These are phyloP conservation scores for Chaetomium globosum DNA, from an alignment of 2,329 filamentous ascomycete species.

Conservation along the genomic window DNA sequence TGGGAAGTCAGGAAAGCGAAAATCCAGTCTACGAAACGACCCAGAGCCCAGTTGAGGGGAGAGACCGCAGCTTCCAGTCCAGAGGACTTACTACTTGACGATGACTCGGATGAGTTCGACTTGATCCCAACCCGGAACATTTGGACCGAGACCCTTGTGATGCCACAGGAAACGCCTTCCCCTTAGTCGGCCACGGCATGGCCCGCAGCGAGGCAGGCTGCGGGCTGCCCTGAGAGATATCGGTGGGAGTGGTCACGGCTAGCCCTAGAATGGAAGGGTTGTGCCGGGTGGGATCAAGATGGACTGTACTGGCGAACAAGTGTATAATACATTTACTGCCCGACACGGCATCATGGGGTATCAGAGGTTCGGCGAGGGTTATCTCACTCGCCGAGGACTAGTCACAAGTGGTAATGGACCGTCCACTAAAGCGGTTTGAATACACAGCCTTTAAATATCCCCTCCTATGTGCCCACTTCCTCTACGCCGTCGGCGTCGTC, in stretches of 20 bases:
- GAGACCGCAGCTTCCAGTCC: too few relatives aligned
- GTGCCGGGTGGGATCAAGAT: background rate
- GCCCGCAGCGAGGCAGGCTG: too few relatives aligned
- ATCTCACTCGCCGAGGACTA: background rate
- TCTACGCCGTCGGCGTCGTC: constrained; percentile 54
- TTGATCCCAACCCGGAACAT: too few relatives aligned
- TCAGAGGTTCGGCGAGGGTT: background rate
- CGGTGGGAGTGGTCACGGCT: background rate
- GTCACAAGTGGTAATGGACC: background rate
- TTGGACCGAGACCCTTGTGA: too few relatives aligned
- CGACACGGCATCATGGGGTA: background rate
- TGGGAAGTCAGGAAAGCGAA: too few relatives aligned
- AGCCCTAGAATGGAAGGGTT: background rate
- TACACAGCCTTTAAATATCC: background rate
- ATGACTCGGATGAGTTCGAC: too few relatives aligned
- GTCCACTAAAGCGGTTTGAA: background rate
- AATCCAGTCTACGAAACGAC: too few relatives aligned
- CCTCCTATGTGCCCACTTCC: constrained; percentile 31
- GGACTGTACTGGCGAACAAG: background rate
- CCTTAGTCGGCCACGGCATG: too few relatives aligned
- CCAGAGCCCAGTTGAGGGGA: too few relatives aligned
- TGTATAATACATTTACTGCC: background rate
- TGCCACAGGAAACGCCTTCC: too few relatives aligned
- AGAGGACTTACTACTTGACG: too few relatives aligned
- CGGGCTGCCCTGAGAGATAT: too few relatives aligned